Percentiles rank a stretch among this genome's conserved stretches.
Evolutionary conservation across 768 basidiomycete species (phyloP).

Genomic region (Calocybe gangraenosa): DNA sequence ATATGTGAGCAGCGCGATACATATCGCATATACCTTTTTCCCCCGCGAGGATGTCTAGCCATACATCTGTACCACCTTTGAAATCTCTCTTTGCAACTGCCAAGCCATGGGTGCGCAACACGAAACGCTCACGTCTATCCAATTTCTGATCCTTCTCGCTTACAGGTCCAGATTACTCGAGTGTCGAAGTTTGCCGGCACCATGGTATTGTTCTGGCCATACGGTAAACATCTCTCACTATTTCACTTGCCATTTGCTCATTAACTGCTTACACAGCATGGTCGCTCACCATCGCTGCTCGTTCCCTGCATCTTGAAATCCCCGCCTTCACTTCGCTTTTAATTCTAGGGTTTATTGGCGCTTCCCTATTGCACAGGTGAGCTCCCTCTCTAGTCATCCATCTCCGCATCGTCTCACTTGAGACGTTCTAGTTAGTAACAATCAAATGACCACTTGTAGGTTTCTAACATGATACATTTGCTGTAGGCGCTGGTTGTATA

Average conservation of each 20-base stretch:
- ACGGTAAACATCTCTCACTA: slow-evolving; percentile 5
- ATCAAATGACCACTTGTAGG: not conserved
- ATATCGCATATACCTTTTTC: not conserved
- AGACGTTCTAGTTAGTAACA: slow-evolving; percentile 8
- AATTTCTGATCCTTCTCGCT: not conserved
- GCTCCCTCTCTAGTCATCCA: too few relatives aligned
- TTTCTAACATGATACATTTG: not conserved
- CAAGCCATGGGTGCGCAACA: slow-evolving; percentile 14
- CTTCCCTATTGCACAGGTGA: slow-evolving; percentile 17
- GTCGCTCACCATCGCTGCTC: slow-evolving; percentile 17
- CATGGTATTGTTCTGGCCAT: slow-evolving; percentile 19
- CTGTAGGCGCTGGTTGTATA: slow-evolving; percentile 17
- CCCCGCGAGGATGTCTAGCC: not conserved
- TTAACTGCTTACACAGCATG: slow-evolving; percentile 10
- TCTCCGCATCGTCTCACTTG: too few relatives aligned
- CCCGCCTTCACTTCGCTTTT: slow-evolving; percentile 6
- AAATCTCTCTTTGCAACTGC: slow-evolving; percentile 9
- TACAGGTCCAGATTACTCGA: slow-evolving; percentile 12
- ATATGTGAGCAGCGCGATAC: not conserved
- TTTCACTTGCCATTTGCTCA: not conserved
- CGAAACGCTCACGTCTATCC: not conserved
- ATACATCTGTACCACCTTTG: slow-evolving; percentile 6
- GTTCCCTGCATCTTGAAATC: slow-evolving; percentile 10
- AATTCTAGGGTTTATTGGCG: slow-evolving; percentile 13
- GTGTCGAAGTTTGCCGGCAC: slow-evolving; percentile 18